A percentile compares a stretch with the other conserved stretches of the same genome.
phyloP scores from a whole-genome alignment of 768 basidiomycete species.

The Trametes cinnabarina region DNA sequence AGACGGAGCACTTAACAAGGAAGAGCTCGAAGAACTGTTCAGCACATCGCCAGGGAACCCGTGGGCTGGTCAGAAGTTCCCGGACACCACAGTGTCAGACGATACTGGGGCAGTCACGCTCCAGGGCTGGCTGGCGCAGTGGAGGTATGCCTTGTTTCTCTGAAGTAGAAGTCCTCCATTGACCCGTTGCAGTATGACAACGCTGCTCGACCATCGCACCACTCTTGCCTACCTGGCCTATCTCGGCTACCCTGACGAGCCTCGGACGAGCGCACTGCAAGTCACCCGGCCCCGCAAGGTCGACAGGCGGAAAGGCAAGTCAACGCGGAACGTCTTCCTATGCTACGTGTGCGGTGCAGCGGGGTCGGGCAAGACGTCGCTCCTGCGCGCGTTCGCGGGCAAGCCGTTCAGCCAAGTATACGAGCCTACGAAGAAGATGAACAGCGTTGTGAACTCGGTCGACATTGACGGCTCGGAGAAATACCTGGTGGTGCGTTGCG shows the following conservation, averaged over 20 bases:
- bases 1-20: constrained; percentile 85
- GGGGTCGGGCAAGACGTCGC: constrained; percentile 90
- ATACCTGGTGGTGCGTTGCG: constrained; percentile 82
- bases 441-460: constrained; percentile 92
- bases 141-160: constrained; percentile 60
- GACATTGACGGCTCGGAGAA: constrained; percentile 94
- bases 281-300: constrained; percentile 81
- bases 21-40: constrained; percentile 85
- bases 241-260: constrained; percentile 82
- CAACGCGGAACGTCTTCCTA: constrained; percentile 87
- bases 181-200: constrained; percentile 75
- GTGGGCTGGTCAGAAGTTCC: constrained; percentile 91
- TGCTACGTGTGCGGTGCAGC: constrained; percentile 95
- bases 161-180: background rate
- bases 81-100: constrained; percentile 84
- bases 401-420: constrained; percentile 74
- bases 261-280: constrained; percentile 79
- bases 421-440: constrained; percentile 86
- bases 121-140: constrained; percentile 97
- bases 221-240: constrained; percentile 95
- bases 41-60: constrained; percentile 95
- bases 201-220: constrained; percentile 87
- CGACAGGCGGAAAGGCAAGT: constrained; percentile 84
- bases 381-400: constrained; percentile 82
- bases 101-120: constrained; percentile 90